Percentiles rank a stretch among this genome's conserved stretches.
These are phyloP conservation scores for Eucalyptus pumila DNA, from an alignment of 345 rosid species.

Conservation along the genomic window DNA sequence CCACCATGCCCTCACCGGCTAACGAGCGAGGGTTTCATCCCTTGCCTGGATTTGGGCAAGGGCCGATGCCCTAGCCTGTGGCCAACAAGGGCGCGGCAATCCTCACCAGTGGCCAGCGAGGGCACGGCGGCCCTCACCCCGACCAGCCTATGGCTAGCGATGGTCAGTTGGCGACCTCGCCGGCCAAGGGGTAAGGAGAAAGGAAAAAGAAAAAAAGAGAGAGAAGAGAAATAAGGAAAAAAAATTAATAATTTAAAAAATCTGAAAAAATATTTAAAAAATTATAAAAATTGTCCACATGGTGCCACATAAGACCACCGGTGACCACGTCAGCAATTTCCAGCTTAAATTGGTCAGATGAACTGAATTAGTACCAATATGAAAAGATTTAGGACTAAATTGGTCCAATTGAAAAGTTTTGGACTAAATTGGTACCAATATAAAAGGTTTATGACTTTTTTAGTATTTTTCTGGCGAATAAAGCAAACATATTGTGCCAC, in stretches of 20 bases:
- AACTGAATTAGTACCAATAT: rapidly evolving
- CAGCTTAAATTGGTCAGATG: rapidly evolving
- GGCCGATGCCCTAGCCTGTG: too few relatives aligned
- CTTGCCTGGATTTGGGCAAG: rapidly evolving
- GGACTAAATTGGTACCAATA: rapidly evolving
- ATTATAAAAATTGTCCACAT: too few relatives aligned
- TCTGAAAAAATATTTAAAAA: too few relatives aligned
- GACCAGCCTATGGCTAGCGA: rapidly evolving
- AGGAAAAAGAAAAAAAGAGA: too few relatives aligned
- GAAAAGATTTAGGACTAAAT: too few relatives aligned
- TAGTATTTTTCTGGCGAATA: not conserved
- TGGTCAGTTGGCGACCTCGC: rapidly evolving
- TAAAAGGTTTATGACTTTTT: too few relatives aligned
- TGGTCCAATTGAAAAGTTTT: too few relatives aligned
- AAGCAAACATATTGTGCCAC: not conserved
- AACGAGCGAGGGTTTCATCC: rapidly evolving
- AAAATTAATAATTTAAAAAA: too few relatives aligned
- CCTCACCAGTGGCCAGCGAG: rapidly evolving
- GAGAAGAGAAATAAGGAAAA: rapidly evolving
- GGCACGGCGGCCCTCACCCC: rapidly evolving
- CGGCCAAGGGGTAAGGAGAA: too few relatives aligned
- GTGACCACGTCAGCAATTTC: too few relatives aligned
- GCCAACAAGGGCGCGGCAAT: rapidly evolving
- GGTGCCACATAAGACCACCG: rapidly evolving
- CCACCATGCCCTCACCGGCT: too few relatives aligned